Evolutionary conservation across 495 filamentous ascomycete genomes (phyloP).

Genomic region (Neurospora sp.): DNA sequence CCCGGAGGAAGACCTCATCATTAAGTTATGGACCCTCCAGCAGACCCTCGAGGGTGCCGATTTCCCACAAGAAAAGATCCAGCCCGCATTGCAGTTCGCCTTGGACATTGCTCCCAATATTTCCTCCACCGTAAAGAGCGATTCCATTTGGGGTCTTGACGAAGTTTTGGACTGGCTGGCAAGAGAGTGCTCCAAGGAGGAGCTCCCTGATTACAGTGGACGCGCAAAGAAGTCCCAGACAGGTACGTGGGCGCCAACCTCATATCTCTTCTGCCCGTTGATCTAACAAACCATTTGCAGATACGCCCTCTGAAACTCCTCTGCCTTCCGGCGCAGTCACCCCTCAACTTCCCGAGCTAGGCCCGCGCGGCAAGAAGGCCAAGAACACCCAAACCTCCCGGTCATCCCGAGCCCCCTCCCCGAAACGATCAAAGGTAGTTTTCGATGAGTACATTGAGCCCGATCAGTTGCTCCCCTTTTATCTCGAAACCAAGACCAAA

Average conservation of each 20-base stretch:
- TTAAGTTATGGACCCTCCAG: constrained; percentile 72
- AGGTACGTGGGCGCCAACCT: constrained; percentile 12
- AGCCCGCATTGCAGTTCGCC: constrained; percentile 55
- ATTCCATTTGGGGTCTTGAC: constrained; percentile 72
- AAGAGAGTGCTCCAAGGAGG: constrained; percentile 52
- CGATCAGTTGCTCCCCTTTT: constrained; percentile 66
- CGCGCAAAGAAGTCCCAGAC: constrained; percentile 27
- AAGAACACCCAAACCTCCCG: constrained; percentile 21
- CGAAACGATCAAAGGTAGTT: constrained; percentile 27
- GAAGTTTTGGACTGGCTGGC: constrained; percentile 84
- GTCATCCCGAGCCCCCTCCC: constrained; percentile 10
- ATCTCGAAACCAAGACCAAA: constrained; percentile 58
- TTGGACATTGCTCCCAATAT: constrained; percentile 48
- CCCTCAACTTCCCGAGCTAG: constrained; percentile 30
- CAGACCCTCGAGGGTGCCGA: constrained; percentile 55
- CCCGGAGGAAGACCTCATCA: constrained; percentile 62
- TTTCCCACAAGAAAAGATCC: constrained; percentile 53
- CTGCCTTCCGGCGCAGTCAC: constrained; percentile 38
- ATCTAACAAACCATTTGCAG: constrained; percentile 12
- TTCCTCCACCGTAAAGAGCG: constrained; percentile 39
- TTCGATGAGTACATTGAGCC: constrained; percentile 53
- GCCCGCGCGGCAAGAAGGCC: constrained; percentile 18
- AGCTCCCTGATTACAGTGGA: constrained; percentile 62
- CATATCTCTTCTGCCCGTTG: not conserved
- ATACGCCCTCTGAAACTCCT: constrained; percentile 37